phyloP scores from a whole-genome alignment of 345 rosid genomes.

The Aegle marmelos region DNA sequence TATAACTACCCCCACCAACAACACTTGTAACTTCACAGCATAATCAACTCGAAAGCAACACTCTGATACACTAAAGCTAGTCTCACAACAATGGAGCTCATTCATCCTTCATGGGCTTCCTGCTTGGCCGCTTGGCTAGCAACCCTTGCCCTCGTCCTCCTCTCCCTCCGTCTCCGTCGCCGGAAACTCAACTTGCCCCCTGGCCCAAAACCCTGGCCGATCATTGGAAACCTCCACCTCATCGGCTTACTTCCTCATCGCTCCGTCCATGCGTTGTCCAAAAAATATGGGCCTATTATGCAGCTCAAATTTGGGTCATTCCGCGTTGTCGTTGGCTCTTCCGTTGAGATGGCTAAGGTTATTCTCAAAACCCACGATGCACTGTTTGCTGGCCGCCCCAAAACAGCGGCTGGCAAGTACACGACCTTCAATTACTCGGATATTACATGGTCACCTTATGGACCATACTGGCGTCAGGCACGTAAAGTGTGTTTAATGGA shows the following conservation, averaged over 20 bases:
- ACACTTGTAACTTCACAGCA: neutral
- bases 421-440: constrained; percentile 60
- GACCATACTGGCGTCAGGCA: constrained; percentile 69
- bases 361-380: constrained; percentile 56
- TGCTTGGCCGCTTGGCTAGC: constrained; percentile 28
- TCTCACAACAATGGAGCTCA: constrained; percentile 16
- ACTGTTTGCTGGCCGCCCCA: constrained; percentile 43
- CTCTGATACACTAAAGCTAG: neutral
- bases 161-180: constrained; percentile 30
- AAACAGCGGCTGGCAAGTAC: constrained; percentile 57
- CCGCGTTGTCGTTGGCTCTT: too few relatives aligned
- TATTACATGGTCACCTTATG: constrained; percentile 65
- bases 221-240: constrained; percentile 67
- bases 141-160: constrained; percentile 32
- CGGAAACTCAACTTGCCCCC: constrained; percentile 45
- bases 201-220: constrained; percentile 64
- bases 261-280: constrained; percentile 49
- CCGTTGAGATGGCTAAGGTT: constrained; percentile 24
- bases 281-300: constrained; percentile 62
- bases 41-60: neutral
- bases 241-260: constrained; percentile 62
- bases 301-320: constrained; percentile 9
- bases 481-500: constrained; percentile 56
- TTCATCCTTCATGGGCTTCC: constrained; percentile 18
- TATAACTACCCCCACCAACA: constrained; percentile 1